Base-by-base conservation (phyloP, 2,329 filamentous ascomycete species). In the Penicillium frequentans region DNA sequence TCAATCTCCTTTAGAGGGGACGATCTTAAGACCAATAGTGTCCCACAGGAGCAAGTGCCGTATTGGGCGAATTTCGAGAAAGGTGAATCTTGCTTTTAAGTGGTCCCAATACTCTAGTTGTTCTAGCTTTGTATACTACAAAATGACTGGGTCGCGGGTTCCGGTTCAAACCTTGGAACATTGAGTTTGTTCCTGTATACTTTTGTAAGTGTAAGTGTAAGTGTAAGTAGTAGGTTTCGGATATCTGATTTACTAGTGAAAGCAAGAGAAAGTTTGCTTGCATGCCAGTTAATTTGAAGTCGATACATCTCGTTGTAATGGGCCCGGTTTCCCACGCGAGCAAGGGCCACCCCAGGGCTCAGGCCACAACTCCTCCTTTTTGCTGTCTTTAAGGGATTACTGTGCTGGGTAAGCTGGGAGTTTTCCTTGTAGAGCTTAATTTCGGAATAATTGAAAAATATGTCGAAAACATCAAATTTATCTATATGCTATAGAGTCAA, bases 81-180 rank as follows among this genome's bases (percentile, higher is more conserved):
- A 55, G 29, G 42, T 46, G 52, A 50, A 46, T 55, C 52, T 49
- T 62, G 49, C 57, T 50, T 55, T 54, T 54, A 31, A 51, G 43
- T 61, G 52, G 53, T 35, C 37, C 50, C 29, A 27, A 50, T 47
- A 51, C 60, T 61, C 47, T 56, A 55, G 51, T 39, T 46, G 49
- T 16, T 33, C 9, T 49, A 49, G 29, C 37, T 23, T 7, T 19
- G 5, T 13, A 11, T 31, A 52, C 47, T 54, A 47, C 47, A 66
- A 64, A 67, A 67, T 66, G 64, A 67, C 64, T 66, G 64, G 64
- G 62, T 67, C 64, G 62, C 64, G 64, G 54, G 57, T 51, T 55
- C 57, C 46, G 46, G 46, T 35, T 23, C 26, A 49, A 49, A 49
- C 46, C 19, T 29, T 31, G 46, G 24, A 49, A 49, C 27, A 21